These are phyloP conservation scores for Shiraia bambusicola DNA, from an alignment of 2,329 filamentous ascomycete genomes.

Conservation along the genomic window DNA sequence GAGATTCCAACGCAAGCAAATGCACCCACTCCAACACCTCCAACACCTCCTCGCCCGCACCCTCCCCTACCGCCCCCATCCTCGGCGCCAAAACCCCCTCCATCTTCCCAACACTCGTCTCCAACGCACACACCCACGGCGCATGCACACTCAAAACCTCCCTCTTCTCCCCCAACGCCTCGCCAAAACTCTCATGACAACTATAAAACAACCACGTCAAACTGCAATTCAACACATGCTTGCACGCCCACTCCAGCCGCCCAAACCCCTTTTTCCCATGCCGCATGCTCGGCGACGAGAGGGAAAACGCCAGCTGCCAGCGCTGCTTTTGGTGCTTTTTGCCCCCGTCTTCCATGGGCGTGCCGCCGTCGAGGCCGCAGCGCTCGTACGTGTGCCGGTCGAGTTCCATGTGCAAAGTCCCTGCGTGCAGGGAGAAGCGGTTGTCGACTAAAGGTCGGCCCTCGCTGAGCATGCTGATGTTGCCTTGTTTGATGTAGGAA, in stretches of 20 bases:
- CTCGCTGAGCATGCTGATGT: slow-evolving; percentile 81
- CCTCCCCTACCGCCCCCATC: slow-evolving; percentile 37
- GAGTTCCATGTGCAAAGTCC: slow-evolving; percentile 72
- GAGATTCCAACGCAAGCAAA: slow-evolving; percentile 65
- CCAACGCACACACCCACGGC: slow-evolving; percentile 32
- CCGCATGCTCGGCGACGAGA: slow-evolving; percentile 73
- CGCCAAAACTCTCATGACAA: slow-evolving; percentile 36
- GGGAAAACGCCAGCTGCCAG: slow-evolving; percentile 78
- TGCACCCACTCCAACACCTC: slow-evolving; percentile 75
- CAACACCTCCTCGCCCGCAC: slow-evolving; percentile 64
- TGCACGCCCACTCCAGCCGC: slow-evolving; percentile 73
- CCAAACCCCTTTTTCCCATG: slow-evolving; percentile 83
- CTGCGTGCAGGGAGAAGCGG: slow-evolving; percentile 69
- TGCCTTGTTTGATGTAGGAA: slow-evolving; percentile 80
- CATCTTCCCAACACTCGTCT: slow-evolving; percentile 25
- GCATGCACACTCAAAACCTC: slow-evolving; percentile 33
- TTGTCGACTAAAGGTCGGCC: slow-evolving; percentile 71
- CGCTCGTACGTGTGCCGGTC: slow-evolving; percentile 81
- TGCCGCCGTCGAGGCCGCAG: slow-evolving; percentile 76
- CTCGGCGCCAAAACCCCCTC: slow-evolving; percentile 30
- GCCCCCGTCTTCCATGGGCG: slow-evolving; percentile 59
- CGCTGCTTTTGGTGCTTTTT: slow-evolving; percentile 67
- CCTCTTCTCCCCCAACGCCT: slow-evolving; percentile 26
- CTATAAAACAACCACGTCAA: slow-evolving; percentile 79
- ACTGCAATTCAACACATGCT: slow-evolving; percentile 69